Evolutionary conservation across 2,329 filamentous ascomycete genomes (phyloP).

Genomic region (Malbranchea cinnamomea): DNA sequence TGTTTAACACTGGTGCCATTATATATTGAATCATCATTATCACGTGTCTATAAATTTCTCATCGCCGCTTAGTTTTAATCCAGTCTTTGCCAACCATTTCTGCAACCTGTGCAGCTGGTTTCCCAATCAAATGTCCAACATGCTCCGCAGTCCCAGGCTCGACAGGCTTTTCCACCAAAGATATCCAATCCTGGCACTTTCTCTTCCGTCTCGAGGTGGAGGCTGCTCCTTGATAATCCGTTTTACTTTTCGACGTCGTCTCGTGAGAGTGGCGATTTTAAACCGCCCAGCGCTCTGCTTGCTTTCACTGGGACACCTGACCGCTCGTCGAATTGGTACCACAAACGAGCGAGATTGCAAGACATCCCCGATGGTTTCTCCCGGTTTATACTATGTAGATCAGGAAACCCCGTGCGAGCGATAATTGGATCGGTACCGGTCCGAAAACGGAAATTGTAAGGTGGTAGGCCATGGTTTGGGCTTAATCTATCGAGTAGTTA

Average conservation of each 20-base stretch:
- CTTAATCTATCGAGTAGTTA: too few species aligned
- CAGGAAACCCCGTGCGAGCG: too few species aligned
- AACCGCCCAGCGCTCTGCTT: slow-evolving; percentile 1
- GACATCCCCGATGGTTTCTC: too few species aligned
- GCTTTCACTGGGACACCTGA: neutral
- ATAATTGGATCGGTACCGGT: too few species aligned
- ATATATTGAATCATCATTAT: neutral
- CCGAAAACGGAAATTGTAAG: too few species aligned
- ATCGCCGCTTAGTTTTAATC: slow-evolving; percentile 1
- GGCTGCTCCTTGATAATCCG: slow-evolving; percentile 2
- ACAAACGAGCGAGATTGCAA: slow-evolving; percentile 1
- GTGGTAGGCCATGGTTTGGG: too few species aligned
- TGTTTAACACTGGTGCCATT: slow-evolving; percentile 2
- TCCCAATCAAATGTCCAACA: too few species aligned
- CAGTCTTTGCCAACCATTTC: slow-evolving; percentile 2
- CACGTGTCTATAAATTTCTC: neutral
- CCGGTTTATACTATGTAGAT: too few species aligned
- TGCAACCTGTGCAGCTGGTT: slow-evolving; percentile 2
- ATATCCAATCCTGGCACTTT: slow-evolving; percentile 4
- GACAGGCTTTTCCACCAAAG: too few species aligned
- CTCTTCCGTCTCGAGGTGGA: slow-evolving; percentile 1
- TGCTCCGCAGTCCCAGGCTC: too few species aligned
- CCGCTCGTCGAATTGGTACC: slow-evolving; percentile 3
- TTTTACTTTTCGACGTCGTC: neutral
- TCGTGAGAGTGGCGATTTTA: neutral